Percentiles rank a stretch among this genome's conserved stretches.
phyloP scores from a whole-genome alignment of 176 grass and related monocot species.

The Triticum urartu region DNA sequence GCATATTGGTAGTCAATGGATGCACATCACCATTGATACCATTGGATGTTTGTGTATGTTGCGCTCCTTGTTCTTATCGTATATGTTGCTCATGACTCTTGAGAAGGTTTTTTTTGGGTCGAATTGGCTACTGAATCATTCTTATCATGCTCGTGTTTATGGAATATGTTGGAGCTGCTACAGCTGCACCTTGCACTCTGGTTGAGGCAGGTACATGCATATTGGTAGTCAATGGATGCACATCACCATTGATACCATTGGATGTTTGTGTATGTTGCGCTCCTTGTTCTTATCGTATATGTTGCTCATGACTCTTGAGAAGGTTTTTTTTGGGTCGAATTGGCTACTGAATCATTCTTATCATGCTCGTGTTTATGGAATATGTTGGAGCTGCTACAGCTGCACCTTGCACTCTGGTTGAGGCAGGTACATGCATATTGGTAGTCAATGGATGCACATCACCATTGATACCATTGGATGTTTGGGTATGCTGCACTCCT shows the following conservation, averaged over 20 bases:
- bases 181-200: not conserved
- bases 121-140: not conserved
- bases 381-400: not conserved
- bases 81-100: not conserved
- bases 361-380: not conserved
- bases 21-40: not conserved
- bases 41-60: not conserved
- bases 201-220: not conserved
- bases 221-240: not conserved
- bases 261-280: not conserved
- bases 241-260: not conserved
- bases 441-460: not conserved
- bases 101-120: not conserved
- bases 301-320: not conserved
- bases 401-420: not conserved
- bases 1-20: not conserved
- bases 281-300: not conserved
- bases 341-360: not conserved
- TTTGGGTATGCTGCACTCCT: not conserved
- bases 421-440: not conserved
- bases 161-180: not conserved
- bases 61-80: not conserved
- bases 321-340: not conserved
- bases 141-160: not conserved
- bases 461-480: not conserved